Evolutionary conservation across 2,329 filamentous ascomycete genomes (phyloP).

Genomic region (Hymenoscyphus scutula): DNA sequence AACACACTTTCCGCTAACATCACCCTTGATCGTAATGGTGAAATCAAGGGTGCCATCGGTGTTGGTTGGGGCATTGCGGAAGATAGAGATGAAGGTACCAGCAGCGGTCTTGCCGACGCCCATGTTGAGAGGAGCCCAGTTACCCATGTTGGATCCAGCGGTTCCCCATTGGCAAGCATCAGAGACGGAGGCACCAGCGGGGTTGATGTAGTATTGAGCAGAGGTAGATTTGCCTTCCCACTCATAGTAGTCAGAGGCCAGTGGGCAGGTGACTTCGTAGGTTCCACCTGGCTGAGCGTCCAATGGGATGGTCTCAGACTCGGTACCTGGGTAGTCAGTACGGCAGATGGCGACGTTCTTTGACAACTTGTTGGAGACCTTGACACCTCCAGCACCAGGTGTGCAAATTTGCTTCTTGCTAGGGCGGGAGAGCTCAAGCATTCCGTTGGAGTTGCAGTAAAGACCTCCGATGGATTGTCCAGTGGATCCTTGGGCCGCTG

Average conservation of each 20-base stretch:
- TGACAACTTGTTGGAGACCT: conserved; percentile 71
- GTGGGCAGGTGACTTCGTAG: conserved; percentile 70
- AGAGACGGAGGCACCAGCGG: conserved; percentile 62
- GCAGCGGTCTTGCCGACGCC: conserved; percentile 70
- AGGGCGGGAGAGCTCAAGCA: conserved; percentile 73
- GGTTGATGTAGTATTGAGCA: conserved; percentile 97
- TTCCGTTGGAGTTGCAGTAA: conserved; percentile 69
- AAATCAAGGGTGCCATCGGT: conserved; percentile 65
- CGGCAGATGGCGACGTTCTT: conserved; percentile 75
- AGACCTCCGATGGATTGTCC: conserved; percentile 87
- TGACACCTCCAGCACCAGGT: conserved; percentile 63
- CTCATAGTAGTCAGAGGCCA: conserved; percentile 69
- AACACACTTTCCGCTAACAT: conserved; percentile 31
- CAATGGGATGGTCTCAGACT: conserved; percentile 81
- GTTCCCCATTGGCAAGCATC: conserved; percentile 77
- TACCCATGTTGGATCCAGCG: conserved; percentile 60
- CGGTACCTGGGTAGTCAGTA: conserved; percentile 93
- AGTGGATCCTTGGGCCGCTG: conserved; percentile 69
- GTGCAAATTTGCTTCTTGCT: conserved; percentile 71
- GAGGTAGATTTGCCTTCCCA: conserved; percentile 76
- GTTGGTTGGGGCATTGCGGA: conserved; percentile 79
- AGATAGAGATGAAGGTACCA: conserved; percentile 76
- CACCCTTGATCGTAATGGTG: conserved; percentile 73
- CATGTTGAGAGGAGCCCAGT: conserved; percentile 85
- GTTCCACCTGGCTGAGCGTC: conserved; percentile 57